A percentile compares a stretch with the other conserved stretches of the same genome.
Conservation (phyloP, 352 stramenopile genomes). For the Globisporangium heterothallicum region DNA sequence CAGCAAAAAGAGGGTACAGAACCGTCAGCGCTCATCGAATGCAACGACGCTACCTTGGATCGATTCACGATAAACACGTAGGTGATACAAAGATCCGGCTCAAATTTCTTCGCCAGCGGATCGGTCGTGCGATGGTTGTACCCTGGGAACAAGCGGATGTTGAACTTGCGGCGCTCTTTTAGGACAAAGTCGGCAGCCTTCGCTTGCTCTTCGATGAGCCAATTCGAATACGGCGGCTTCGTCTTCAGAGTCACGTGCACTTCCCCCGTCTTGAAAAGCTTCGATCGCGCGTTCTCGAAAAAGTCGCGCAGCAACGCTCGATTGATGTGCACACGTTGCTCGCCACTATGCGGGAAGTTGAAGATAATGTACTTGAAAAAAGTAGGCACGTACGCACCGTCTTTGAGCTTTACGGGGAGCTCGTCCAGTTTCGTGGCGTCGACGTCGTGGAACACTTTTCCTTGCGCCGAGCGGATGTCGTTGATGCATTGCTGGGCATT, state of each 20-base stretch:
- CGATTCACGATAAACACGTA: constrained; percentile 87
- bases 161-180: constrained; percentile 71
- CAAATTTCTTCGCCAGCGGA: constrained; percentile 78
- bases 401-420: constrained; percentile 29
- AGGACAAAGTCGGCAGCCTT: constrained; percentile 64
- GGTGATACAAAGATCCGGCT: constrained; percentile 74
- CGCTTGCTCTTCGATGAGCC: constrained; percentile 82
- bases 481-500: constrained; percentile 72
- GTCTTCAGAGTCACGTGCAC: constrained; percentile 86
- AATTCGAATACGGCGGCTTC: constrained; percentile 83
- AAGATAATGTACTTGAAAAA: constrained; percentile 86
- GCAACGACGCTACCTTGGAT: constrained; percentile 42
- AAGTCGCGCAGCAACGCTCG: constrained; percentile 75
- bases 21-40: too few relatives aligned
- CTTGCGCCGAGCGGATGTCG: constrained; percentile 32
- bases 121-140: constrained; percentile 88
- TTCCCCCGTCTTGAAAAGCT: constrained; percentile 55
- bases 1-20: too few relatives aligned
- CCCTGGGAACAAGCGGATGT: constrained; percentile 65
- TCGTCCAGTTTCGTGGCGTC: constrained; percentile 76
- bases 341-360: constrained; percentile 86
- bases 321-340: constrained; percentile 87
- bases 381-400: constrained; percentile 20
- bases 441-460: constrained; percentile 64
- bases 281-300: constrained; percentile 70